phyloP scores from a whole-genome alignment of 176 grass and related monocot species.

The Pharus latifolius region DNA sequence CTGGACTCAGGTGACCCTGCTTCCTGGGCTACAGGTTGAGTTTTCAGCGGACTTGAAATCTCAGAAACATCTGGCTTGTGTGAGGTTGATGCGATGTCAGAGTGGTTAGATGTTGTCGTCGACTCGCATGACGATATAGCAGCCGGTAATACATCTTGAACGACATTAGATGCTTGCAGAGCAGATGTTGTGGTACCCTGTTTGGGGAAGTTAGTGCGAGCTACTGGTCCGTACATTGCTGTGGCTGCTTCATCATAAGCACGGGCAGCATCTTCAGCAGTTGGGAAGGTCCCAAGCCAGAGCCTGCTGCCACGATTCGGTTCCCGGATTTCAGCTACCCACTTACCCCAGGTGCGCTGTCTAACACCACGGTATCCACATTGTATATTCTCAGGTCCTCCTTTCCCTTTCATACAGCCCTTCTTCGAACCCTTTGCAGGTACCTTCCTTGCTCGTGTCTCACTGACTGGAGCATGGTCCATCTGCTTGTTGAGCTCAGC shows the following conservation, averaged over 20 bases:
- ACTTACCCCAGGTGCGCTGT: constrained; percentile 89
- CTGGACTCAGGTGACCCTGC: not conserved
- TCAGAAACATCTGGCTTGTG: not conserved
- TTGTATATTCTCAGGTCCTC: constrained; percentile 60
- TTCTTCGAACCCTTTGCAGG: constrained; percentile 94
- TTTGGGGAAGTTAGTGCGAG: constrained; percentile 49
- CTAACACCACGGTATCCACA: constrained; percentile 78
- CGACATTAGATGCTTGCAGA: not conserved
- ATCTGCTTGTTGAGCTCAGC: constrained; percentile 48
- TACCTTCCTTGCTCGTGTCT: constrained; percentile 23
- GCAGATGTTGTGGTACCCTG: not conserved
- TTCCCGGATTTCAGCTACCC: constrained; percentile 93
- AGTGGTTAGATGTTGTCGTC: constrained; percentile 23
- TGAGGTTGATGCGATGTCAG: not conserved
- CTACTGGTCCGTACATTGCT: constrained; percentile 69
- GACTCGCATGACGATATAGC: constrained; percentile 32
- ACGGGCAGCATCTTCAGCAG: constrained; percentile 38
- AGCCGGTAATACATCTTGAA: not conserved
- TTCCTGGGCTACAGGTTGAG: not conserved
- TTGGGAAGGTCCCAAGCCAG: constrained; percentile 84
- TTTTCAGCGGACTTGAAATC: not conserved
- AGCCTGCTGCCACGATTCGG: constrained; percentile 59
- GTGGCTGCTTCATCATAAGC: constrained; percentile 87
- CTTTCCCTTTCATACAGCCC: constrained; percentile 94
- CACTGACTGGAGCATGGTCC: not conserved